phyloP scores from a whole-genome alignment of 108 stramenopile species.

The Asterionellopsis glacialis region DNA sequence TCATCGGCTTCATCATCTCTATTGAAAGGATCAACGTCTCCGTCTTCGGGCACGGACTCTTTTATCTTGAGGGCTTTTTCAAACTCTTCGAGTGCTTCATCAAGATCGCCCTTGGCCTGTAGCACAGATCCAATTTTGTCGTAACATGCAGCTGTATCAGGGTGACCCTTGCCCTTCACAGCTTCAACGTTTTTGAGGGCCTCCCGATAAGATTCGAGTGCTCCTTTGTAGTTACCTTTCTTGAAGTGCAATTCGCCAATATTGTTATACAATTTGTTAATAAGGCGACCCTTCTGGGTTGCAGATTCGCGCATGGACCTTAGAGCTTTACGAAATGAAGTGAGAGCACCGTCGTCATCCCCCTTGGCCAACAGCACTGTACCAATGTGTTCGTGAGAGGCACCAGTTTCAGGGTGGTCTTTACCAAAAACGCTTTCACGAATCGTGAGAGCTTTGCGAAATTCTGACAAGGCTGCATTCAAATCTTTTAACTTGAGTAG shows the following conservation, averaged over 20 bases:
- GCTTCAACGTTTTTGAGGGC: conserved; percentile 17
- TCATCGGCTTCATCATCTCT: too few relatives aligned
- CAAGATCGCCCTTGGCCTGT: conserved; percentile 18
- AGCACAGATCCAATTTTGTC: conserved; percentile 21
- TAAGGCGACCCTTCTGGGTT: not conserved
- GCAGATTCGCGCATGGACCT: conserved; percentile 15
- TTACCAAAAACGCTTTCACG: conserved; percentile 21
- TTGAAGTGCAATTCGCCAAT: conserved; percentile 18
- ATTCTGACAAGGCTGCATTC: conserved; percentile 15
- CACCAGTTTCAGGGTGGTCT: conserved; percentile 24
- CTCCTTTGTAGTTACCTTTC: conserved; percentile 20
- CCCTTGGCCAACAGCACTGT: conserved; percentile 20
- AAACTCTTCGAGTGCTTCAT: conserved; percentile 15
- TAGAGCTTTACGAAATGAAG: conserved; percentile 25
- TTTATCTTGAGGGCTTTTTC: not conserved
- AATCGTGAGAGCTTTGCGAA: conserved; percentile 18
- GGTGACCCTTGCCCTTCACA: conserved; percentile 23
- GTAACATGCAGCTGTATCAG: conserved; percentile 18
- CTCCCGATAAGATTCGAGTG: conserved; percentile 17
- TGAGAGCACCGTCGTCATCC: conserved; percentile 21
- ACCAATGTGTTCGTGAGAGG: conserved; percentile 14
- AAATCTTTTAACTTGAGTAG: conserved; percentile 25
- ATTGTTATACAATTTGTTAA: not conserved
- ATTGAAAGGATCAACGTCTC: too few relatives aligned
- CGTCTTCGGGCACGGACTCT: not conserved